Evolutionary conservation across 805 yeast species (phyloP).

Genomic region (Hermanozyma aechmeae): DNA sequence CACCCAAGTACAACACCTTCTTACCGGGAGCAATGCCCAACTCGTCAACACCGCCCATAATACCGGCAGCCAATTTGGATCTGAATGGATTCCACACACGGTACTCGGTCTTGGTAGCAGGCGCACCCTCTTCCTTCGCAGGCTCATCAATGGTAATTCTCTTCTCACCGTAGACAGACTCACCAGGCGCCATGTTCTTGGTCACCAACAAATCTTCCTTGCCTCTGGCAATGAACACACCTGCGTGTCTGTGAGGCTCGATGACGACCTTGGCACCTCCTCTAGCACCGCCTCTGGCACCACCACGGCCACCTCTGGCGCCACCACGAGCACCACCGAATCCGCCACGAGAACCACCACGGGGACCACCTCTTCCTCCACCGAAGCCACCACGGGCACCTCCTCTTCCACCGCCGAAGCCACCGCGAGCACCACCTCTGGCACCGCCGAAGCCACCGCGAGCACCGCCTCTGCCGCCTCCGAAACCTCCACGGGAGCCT

Average conservation of each 20-base stretch:
- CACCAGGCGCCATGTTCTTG: conserved; percentile 96
- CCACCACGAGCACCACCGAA: conserved; percentile 38
- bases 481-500: conserved; percentile 9
- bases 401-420: conserved; percentile 33
- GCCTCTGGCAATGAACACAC: conserved; percentile 99
- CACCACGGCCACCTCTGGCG: conserved; percentile 55
- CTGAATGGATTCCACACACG: conserved; percentile 99
- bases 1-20: conserved; percentile 96
- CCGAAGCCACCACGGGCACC: conserved; percentile 38
- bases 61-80: conserved; percentile 99
- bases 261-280: conserved; percentile 95
- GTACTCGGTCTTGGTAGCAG: conserved; percentile 93
- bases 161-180: conserved; percentile 97
- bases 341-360: conserved; percentile 27
- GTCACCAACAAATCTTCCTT: conserved; percentile 97
- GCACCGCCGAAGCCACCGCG: conserved; percentile 29
- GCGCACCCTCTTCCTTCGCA: conserved; percentile 75
- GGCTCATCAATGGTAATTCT: conserved; percentile 92
- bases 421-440: conserved; percentile 50
- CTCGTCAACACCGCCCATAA: conserved; percentile 99
- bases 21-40: conserved; percentile 96
- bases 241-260: conserved; percentile 98
- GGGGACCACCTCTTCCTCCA: conserved; percentile 20
- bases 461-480: conserved; percentile 4
- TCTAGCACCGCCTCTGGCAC: conserved; percentile 71